Evolutionary conservation across 345 rosid species (phyloP).

Genomic region (Eucalyptus polybractea): DNA sequence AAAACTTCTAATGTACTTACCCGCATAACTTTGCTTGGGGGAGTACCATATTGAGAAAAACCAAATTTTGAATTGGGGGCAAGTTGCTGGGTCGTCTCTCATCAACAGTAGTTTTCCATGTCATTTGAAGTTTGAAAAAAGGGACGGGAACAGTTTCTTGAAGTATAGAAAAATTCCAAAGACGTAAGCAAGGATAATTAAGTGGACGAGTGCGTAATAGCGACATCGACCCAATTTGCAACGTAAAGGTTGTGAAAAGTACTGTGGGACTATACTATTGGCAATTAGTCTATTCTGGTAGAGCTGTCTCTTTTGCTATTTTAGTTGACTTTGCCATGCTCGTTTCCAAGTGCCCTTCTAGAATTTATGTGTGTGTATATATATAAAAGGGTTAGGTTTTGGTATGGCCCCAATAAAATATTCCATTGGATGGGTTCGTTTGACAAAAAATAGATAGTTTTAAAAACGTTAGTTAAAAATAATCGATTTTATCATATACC

Average conservation of each 20-base stretch:
- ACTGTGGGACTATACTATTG: background rate
- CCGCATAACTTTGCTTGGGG: background rate
- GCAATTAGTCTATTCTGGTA: background rate
- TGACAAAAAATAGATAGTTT: accelerated
- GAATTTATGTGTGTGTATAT: background rate
- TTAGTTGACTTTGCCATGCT: background rate
- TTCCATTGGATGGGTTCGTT: background rate
- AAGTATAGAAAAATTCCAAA: background rate
- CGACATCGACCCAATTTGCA: background rate
- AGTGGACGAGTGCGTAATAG: background rate
- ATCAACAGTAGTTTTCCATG: background rate
- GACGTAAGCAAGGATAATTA: background rate
- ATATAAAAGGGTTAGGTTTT: background rate
- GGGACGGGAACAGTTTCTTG: background rate
- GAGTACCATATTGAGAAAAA: background rate
- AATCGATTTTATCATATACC: background rate
- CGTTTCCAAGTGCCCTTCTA: background rate
- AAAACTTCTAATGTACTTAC: background rate
- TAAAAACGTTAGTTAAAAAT: background rate
- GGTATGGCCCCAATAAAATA: background rate
- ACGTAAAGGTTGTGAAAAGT: background rate
- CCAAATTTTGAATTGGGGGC: background rate
- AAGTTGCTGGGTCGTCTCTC: background rate
- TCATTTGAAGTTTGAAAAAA: background rate
- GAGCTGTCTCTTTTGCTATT: background rate